Conservation (phyloP, 164 flowering plant species). For the Stephania yunnanensis region DNA sequence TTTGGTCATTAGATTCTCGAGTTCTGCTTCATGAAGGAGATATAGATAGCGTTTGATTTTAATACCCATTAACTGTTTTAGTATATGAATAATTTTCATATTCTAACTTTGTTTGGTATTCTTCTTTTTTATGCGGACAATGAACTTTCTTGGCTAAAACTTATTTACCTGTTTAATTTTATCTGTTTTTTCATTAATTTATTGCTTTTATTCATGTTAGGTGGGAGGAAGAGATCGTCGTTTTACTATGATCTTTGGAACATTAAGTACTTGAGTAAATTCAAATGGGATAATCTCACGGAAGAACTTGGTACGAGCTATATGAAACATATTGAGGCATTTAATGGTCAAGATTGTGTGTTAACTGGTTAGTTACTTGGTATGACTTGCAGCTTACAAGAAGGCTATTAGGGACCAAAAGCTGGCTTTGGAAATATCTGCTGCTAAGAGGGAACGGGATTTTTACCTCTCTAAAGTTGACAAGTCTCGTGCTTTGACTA, state of each 20-base stretch:
- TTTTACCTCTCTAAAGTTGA: slow-evolving; percentile 73
- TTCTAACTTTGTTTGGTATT: not conserved
- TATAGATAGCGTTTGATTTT: not conserved
- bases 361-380: slow-evolving; percentile 7
- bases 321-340: slow-evolving; percentile 12
- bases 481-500: slow-evolving; percentile 46
- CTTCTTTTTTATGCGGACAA: not conserved
- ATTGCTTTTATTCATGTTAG: slow-evolving; percentile 27
- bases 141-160: not conserved
- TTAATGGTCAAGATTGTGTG: not conserved
- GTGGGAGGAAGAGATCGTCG: slow-evolving; percentile 83
- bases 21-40: not conserved
- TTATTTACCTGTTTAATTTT: not conserved
- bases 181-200: not conserved
- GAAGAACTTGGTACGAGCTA: slow-evolving; percentile 59
- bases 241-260: slow-evolving; percentile 88
- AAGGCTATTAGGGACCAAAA: slow-evolving; percentile 71
- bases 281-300: slow-evolving; percentile 95
- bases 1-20: not conserved
- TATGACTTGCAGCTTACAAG: slow-evolving; percentile 52
- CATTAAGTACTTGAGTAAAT: slow-evolving; percentile 85
- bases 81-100: not conserved
- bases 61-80: not conserved
- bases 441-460: slow-evolving; percentile 78
- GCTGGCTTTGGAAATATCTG: slow-evolving; percentile 67